Base-by-base conservation (phyloP, 352 stramenopile genomes). In the Phytopythium ostracodes region DNA sequence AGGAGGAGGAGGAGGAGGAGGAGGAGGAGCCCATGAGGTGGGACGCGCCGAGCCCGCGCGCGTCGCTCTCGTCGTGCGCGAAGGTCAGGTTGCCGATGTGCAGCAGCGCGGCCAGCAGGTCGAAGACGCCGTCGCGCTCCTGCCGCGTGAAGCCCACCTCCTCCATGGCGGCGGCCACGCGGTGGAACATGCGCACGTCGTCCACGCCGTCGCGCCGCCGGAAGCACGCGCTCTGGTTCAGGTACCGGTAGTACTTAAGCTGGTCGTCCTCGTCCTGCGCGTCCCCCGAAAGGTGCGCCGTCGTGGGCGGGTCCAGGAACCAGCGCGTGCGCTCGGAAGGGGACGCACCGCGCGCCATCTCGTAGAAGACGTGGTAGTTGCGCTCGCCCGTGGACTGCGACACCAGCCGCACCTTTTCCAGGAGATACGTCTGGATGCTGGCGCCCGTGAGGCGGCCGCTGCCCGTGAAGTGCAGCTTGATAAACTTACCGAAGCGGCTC, bases 381-480 rank as follows among this genome's bases (percentile, higher is more conserved):
- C 87, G 84, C 61, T 96, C 88, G 51, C n/a, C n/a, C n/a, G n/a
- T n/a, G n/a, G 81, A 87, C 73, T 95, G 86, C 31, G 81, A 95
- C 22, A 95, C 81, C 22, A 96, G 69, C 0, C 91, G 85, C 22
- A 96, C 88, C 71, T 98, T 99, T 68, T 99, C 96, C 38, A 98
- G 77, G 33, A 98, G 74, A 69, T 98, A 98, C 2, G 88, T 97
- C 66, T 96, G 84, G 57, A 97, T 96, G 49, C 76, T 91, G 27
- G 89, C 91, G 43, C 90, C 88, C 12, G 83, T 86, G 53, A 96
- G 76, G 42, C 77, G 59, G 22, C 88, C 88, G 35, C 71, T 66
- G 31, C 76, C 79, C 17, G 83, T 89, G 64, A 96, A 96, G 49
- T 96, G 82, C 62, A 96, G 75, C 67, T 96, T 94, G 64, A 97